Base-by-base conservation (phyloP, 768 basidiomycete genomes). In the Gymnopilus dilepis region DNA sequence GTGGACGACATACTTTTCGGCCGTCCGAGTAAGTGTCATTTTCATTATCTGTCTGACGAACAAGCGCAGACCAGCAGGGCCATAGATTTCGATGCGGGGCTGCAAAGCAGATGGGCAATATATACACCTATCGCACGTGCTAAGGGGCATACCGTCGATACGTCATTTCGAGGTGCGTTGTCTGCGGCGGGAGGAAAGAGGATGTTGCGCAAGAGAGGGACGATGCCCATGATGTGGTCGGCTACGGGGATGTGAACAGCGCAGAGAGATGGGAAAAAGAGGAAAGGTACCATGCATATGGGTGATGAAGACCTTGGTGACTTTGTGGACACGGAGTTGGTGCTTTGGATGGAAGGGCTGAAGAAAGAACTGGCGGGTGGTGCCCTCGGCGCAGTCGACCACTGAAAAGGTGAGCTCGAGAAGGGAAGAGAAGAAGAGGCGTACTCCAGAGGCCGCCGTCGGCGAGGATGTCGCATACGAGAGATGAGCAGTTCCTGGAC, bases 331-430 rank as follows among this genome's bases (percentile, higher is more conserved):
- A 67, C 78, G 81, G 58, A 86, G 67, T 51, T 69, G 67, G 40
- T 68, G 66, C 50, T 63, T 72, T 57, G 41, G 63, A 63, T 66
- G 67, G 61, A 31, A 66, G 57, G 86, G 85, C 60, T 90, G 87
- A 4, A 76, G 73, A 17, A 77, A 74, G 64, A 93, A 87, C 69
- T 94, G 91, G 26, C 89, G 80, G 13, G 84, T 75, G 12, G 91
- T 92, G 34, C 92, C 92, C 74, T 93, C 91, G 13, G 90, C 92
- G 73, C 91, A 92, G 71, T 94, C 91, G 21, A 94, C 82, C 88
- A 94, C 91, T 61, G 52, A 38, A 58, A 53, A 69, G 62, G 21
- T 34, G 5, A 34, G n/a, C 13, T 41, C 48, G 15, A 41, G 22
- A 5, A 33, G 26, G 43, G n/a, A 48, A 24, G 31, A 54, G 33